Percentiles rank a stretch among this genome's conserved stretches.
These are phyloP conservation scores for Vitis hybrid DNA, from an alignment of 177 flowering plant genomes.

Conservation along the genomic window DNA sequence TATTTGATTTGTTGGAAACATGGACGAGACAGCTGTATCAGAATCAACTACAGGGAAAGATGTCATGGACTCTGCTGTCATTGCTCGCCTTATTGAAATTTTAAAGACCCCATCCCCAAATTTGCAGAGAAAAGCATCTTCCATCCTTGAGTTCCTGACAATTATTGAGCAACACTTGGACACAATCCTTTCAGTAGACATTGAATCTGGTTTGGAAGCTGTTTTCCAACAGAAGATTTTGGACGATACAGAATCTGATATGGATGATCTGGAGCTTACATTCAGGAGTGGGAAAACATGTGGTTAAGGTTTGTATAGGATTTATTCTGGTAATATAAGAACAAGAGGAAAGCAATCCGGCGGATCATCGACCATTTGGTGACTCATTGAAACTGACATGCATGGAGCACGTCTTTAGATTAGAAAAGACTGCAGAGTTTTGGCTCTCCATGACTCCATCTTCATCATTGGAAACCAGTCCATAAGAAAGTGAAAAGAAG, in stretches of 20 bases:
- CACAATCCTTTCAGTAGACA: constrained; percentile 36
- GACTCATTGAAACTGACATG: too few relatives aligned
- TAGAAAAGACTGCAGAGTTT: too few relatives aligned
- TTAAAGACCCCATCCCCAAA: constrained; percentile 51
- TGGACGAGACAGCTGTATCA: constrained; percentile 13
- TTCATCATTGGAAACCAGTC: too few relatives aligned
- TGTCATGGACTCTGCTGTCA: constrained; percentile 38
- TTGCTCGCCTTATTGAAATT: constrained; percentile 53
- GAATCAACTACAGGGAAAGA: constrained; percentile 31
- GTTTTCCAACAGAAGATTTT: constrained; percentile 46
- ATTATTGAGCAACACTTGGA: constrained; percentile 39
- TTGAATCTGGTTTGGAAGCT: constrained; percentile 56
- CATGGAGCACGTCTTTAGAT: too few relatives aligned
- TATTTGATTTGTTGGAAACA: constrained; percentile 13
- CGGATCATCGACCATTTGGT: too few relatives aligned
- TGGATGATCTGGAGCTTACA: too few relatives aligned
- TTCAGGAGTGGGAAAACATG: too few relatives aligned
- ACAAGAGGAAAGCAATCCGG: too few relatives aligned
- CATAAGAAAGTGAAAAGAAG: too few relatives aligned
- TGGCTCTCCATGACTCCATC: too few relatives aligned
- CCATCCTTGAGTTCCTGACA: constrained; percentile 60
- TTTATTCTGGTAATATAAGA: too few relatives aligned
- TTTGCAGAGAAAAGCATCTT: constrained; percentile 70
- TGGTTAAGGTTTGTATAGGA: too few relatives aligned
- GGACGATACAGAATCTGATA: constrained; percentile 14